A percentile compares a stretch with the other conserved stretches of the same genome.
phyloP scores from a whole-genome alignment of 805 yeast genomes.

The Henningerozyma blattae region DNA sequence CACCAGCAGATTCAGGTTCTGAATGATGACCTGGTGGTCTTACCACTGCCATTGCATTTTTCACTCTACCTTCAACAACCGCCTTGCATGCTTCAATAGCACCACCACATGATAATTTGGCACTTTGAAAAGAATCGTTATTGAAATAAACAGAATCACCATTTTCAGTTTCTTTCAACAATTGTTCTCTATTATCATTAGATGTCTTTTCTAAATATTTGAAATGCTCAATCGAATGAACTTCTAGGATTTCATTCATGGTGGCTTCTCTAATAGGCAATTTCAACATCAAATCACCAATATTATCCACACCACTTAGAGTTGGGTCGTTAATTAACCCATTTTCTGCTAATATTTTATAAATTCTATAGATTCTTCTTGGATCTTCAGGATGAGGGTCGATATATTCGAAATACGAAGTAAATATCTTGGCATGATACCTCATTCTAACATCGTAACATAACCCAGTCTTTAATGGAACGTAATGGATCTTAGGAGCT shows the following conservation, averaged over 20 bases:
- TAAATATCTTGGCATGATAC: constrained; percentile 88
- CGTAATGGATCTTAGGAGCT: constrained; percentile 55
- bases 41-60: constrained; percentile 86
- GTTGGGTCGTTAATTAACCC: constrained; percentile 78
- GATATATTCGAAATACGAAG: constrained; percentile 83
- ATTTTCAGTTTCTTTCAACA: constrained; percentile 71
- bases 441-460: constrained; percentile 97
- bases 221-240: constrained; percentile 75
- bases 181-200: constrained; percentile 61
- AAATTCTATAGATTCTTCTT: constrained; percentile 84
- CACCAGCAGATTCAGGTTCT: constrained; percentile 95
- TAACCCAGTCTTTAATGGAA: constrained; percentile 78
- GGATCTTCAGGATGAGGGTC: constrained; percentile 99
- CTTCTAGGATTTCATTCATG: constrained; percentile 71
- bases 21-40: constrained; percentile 99
- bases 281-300: constrained; percentile 80
- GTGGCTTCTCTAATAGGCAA: constrained; percentile 87
- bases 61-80: constrained; percentile 84
- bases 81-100: constrained; percentile 94
- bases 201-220: constrained; percentile 65
- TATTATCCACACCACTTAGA: constrained; percentile 51
- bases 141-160: constrained; percentile 95
- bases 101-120: constrained; percentile 91
- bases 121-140: constrained; percentile 78
- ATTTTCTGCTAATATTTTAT: constrained; percentile 86